Evolutionary conservation across 176 grass and related monocot genomes (phyloP), one percentile per base, ranked within the genome.

Genomic region (Areca catechu): DNA sequence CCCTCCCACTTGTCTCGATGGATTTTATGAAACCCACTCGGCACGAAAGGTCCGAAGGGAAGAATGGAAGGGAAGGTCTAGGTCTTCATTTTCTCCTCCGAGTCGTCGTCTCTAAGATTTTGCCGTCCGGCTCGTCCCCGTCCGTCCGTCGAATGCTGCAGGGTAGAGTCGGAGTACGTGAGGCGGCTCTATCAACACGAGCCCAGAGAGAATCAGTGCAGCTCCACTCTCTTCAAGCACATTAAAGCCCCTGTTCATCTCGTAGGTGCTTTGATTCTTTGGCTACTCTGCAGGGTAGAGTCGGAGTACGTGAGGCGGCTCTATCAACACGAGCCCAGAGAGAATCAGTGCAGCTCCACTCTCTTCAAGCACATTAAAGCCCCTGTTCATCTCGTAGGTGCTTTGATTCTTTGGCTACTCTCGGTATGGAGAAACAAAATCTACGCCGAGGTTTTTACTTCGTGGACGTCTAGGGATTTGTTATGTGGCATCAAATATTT

Each of bases 241-340:
- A 86, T 95, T 73, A 68, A 86, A 25, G 82, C 90, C 30, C 90
- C 90, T 49, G 67, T 95, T 15, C 90, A 89, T 50, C 90, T 86
- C 62, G 90, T 95, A 49, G 75, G 81, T 43, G 27, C 5, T 29
- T 29, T 5, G n/a, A n/a, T n/a, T n/a, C n/a, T n/a, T n/a, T n/a
- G n/a, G n/a, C n/a, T n/a, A n/a, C n/a, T n/a, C 0, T 50, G 51
- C n/a, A 56, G 58, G 22, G 65, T 29, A 22, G 81, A 83, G 73
- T 53, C 69, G 34, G 85, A 89, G 19, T 61, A 79, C 62, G 76
- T 83, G 57, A 65, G 90, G 34, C 70, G 76, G 73, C 82, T 89
- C 9, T 85, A 95, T 63, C 67, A 62, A 21, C 90, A 89, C 55
- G 73, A 78, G 9, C 76, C 72, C 9, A 84, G 43, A 14, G 82